A percentile compares a stretch with the other conserved stretches of the same genome.
Evolutionary conservation across 1,284 basidiomycete species (phyloP).

Genomic region (Binderoboletus segoi): DNA sequence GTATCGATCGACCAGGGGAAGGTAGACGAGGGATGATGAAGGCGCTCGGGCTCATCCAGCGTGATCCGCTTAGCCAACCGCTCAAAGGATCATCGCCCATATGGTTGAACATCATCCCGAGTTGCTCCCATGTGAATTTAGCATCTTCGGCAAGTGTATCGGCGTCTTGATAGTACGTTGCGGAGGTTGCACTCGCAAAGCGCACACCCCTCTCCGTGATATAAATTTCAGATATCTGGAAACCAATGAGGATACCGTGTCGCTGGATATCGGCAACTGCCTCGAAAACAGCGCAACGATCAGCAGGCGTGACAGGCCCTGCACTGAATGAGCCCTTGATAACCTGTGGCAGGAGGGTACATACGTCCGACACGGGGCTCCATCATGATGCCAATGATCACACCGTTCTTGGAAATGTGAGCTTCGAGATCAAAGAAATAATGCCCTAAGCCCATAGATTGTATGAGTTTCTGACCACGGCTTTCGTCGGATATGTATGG

Average conservation of each 20-base stretch:
- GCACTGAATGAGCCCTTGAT: constrained; percentile 13
- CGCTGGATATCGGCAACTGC: constrained; percentile 44
- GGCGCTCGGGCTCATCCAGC: constrained; percentile 7
- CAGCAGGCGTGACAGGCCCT: constrained; percentile 34
- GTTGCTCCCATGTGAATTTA: constrained; percentile 20
- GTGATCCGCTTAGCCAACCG: constrained; percentile 6
- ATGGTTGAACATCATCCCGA: constrained; percentile 25
- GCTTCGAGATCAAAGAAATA: constrained; percentile 48
- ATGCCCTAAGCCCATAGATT: constrained; percentile 37
- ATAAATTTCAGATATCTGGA: constrained; percentile 31
- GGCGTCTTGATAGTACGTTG: constrained; percentile 19
- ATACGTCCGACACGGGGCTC: constrained; percentile 46
- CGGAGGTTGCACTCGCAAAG: constrained; percentile 28
- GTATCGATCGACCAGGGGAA: constrained; percentile 26
- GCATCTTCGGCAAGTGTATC: constrained; percentile 30
- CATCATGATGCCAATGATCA: constrained; percentile 47
- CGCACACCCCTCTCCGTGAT: constrained; percentile 35
- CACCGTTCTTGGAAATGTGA: constrained; percentile 45
- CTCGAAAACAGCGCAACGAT: constrained; percentile 45
- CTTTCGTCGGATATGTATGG: constrained; percentile 38
- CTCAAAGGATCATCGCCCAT: constrained; percentile 3
- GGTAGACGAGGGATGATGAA: constrained; percentile 33
- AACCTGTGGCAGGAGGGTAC: constrained; percentile 6
- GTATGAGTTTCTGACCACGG: constrained; percentile 36
- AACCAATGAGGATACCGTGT: constrained; percentile 34